Evolutionary conservation across 371 early-diverging fungal species (phyloP).

Genomic region (Nematocida major): DNA sequence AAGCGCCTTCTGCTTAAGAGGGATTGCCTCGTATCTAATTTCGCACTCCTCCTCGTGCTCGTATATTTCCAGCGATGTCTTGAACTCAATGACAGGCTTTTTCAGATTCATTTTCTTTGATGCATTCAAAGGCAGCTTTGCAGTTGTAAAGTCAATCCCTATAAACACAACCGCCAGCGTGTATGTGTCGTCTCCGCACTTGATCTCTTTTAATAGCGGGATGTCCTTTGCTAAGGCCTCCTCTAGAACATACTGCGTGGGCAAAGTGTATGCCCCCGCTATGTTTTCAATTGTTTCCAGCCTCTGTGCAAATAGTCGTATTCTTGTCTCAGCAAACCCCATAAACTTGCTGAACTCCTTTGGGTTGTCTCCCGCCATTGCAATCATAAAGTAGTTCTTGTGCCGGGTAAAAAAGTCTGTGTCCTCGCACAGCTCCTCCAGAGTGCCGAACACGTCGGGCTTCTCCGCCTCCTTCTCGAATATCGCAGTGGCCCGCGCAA

Average conservation of each 20-base stretch:
- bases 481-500: slow-evolving; percentile 63
- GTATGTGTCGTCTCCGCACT: slow-evolving; percentile 8
- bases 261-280: slow-evolving; percentile 76
- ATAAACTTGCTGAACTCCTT: slow-evolving; percentile 66
- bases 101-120: slow-evolving; percentile 48
- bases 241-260: slow-evolving; percentile 65
- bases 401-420: slow-evolving; percentile 81
- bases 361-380: slow-evolving; percentile 61
- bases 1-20: slow-evolving; percentile 37
- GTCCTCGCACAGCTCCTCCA: slow-evolving; percentile 70
- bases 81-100: slow-evolving; percentile 31
- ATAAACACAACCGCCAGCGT: slow-evolving; percentile 15
- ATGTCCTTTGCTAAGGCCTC: slow-evolving; percentile 62
- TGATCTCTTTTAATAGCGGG: slow-evolving; percentile 66
- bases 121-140: slow-evolving; percentile 44
- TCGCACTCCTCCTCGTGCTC: slow-evolving; percentile 37
- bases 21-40: slow-evolving; percentile 29
- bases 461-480: slow-evolving; percentile 66
- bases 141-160: slow-evolving; percentile 42
- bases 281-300: slow-evolving; percentile 76
- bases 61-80: slow-evolving; percentile 6
- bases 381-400: slow-evolving; percentile 80
- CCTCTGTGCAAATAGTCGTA: slow-evolving; percentile 78
- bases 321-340: slow-evolving; percentile 81
- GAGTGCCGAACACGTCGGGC: not conserved